Conservation (phyloP, 306 rosid species). For the Spatholobus suberectus region DNA sequence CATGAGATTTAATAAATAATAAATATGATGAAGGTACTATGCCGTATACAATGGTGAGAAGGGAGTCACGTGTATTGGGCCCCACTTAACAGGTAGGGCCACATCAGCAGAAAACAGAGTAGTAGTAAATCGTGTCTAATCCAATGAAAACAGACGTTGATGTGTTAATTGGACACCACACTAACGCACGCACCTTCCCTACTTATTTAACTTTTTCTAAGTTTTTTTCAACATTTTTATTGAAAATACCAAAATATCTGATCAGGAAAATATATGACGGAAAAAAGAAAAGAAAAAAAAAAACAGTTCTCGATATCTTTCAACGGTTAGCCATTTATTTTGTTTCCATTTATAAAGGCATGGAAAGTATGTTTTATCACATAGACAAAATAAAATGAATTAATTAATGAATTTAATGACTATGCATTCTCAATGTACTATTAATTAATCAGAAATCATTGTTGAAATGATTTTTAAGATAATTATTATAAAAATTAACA, state of each 20-base stretch:
- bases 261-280: not conserved
- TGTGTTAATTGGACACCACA: not conserved
- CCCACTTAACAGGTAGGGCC: not conserved
- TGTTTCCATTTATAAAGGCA: not conserved
- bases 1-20: not conserved
- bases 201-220: not conserved
- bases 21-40: constrained; percentile 6
- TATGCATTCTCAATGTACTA: too few relatives aligned
- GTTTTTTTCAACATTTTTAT: not conserved
- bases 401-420: too few relatives aligned
- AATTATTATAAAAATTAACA: too few relatives aligned
- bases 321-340: not conserved
- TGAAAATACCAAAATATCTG: not conserved
- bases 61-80: constrained; percentile 1
- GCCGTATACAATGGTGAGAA: not conserved
- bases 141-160: not conserved
- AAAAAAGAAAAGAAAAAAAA: not conserved
- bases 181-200: not conserved
- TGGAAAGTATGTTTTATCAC: not conserved
- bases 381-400: too few relatives aligned
- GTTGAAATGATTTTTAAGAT: too few relatives aligned
- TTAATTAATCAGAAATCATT: too few relatives aligned
- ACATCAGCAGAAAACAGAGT: not conserved
- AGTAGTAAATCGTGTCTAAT: not conserved
- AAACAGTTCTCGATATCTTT: not conserved